Conservation (phyloP, 805 yeast genomes). For the Diddensiella caesifluorescens region DNA sequence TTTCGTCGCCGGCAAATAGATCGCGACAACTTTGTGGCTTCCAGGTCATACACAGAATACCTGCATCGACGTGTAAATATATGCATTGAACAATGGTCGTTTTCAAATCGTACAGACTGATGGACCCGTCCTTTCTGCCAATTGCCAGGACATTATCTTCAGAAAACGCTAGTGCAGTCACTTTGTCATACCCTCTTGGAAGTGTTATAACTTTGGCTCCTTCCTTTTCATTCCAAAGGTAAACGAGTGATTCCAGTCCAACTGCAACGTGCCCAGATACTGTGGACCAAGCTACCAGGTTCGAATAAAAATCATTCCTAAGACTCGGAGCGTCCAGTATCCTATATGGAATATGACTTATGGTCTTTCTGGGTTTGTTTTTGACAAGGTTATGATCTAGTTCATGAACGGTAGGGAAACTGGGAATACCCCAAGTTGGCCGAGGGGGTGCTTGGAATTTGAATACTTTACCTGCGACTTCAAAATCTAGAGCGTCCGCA, state of each 20-base stretch:
- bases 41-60: slow-evolving; percentile 55
- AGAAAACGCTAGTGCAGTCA: slow-evolving; percentile 15
- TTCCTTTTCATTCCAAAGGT: slow-evolving; percentile 52
- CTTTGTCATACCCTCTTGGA: slow-evolving; percentile 7
- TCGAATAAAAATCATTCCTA: slow-evolving; percentile 70
- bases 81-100: slow-evolving; percentile 28
- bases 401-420: too few species aligned
- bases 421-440: too few species aligned
- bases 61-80: slow-evolving; percentile 37
- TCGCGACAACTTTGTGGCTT: slow-evolving; percentile 34
- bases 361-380: too few species aligned
- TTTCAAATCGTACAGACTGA: slow-evolving; percentile 27
- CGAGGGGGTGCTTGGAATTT: neutral
- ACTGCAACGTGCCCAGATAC: slow-evolving; percentile 50
- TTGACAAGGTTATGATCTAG: too few species aligned
- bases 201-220: slow-evolving; percentile 41
- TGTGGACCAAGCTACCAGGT: slow-evolving; percentile 65
- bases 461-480: neutral
- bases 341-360: neutral
- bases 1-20: slow-evolving; percentile 62
- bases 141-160: slow-evolving; percentile 16
- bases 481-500: slow-evolving; percentile 13
- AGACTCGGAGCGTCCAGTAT: slow-evolving; percentile 58
- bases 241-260: slow-evolving; percentile 54
- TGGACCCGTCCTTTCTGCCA: slow-evolving; percentile 19